Base-by-base conservation (phyloP, 192 early-diverging fungal species). In the Chytriomyces confervae region DNA sequence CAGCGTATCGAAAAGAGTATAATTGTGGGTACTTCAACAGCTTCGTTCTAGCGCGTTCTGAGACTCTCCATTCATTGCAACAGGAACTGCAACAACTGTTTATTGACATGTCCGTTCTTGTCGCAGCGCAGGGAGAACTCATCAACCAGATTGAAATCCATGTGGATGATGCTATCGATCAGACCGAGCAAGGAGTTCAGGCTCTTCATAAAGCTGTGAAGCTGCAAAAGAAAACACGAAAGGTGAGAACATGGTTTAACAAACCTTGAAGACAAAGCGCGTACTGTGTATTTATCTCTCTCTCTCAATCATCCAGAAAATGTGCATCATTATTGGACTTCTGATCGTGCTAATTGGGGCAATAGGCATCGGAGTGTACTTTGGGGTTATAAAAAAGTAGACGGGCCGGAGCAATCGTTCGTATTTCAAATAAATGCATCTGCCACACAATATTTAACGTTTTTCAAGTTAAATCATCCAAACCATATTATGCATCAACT, bases 1-100 rank as follows among this genome's bases (percentile, higher is more conserved):
- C 86, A 94, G 73, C 90, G 92, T 83, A 95, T 96, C 78, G 95
- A 96, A 84, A 91, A 89, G 78, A 93, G 91, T 16, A 94, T 96
- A 78, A 75, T 94, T 68, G 93, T 94, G 86, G 72, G 85, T 83
- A 16, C 43, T 23, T 23, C 9, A 36, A 48, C n/a, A 69, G 62
- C 48, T 7, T 49, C 43, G 7, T 3, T 8, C 27, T 63, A 23
- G 18, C 20, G 53, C 6, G n/a, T 16, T 53, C 5, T 53, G 0
- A 36, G 51, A 24, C 23, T 70, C 0, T 10, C 20, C 16, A 4
- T 65, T 93, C 74, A 53, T 93, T 18, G 89, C 86, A 36, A 51
- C 45, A 92, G 89, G 94, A 96, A 88, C 83, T 96, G 57, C 93
- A 94, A 83, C 91, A 95, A 86, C 81, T 96, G 45, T 96, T 95